Conservation (phyloP, 1,284 basidiomycete species). For the Austroboletus rostrupii region DNA sequence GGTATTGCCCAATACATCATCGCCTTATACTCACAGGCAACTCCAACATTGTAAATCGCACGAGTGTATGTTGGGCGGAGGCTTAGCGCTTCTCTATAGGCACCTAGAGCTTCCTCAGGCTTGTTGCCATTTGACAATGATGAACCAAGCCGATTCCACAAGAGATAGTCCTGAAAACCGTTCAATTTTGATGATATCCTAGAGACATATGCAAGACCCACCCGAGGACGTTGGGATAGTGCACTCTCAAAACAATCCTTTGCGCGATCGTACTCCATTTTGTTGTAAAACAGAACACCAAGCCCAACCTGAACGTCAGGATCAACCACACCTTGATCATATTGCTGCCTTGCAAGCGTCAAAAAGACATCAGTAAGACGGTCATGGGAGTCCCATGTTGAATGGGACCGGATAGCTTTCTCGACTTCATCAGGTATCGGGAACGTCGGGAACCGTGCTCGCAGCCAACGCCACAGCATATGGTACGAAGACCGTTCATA, state of each 20-base stretch:
- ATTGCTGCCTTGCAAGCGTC: conserved; percentile 78
- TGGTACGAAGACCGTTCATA: conserved; percentile 86
- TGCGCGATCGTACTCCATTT: conserved; percentile 73
- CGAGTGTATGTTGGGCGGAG: conserved; percentile 94
- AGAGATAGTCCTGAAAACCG: conserved; percentile 71
- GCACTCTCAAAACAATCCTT: conserved; percentile 92
- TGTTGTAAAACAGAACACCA: conserved; percentile 91
- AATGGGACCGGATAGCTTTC: conserved; percentile 52
- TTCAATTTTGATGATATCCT: background rate
- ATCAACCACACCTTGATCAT: conserved; percentile 70
- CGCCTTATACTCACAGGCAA: conserved; percentile 68
- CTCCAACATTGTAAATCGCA: conserved; percentile 96
- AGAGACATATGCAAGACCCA: conserved; percentile 23
- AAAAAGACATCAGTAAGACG: conserved; percentile 84
- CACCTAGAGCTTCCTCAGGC: conserved; percentile 93
- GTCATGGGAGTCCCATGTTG: conserved; percentile 84
- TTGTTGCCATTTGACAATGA: conserved; percentile 93
- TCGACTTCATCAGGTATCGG: conserved; percentile 56
- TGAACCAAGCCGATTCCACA: conserved; percentile 97
- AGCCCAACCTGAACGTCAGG: conserved; percentile 93
- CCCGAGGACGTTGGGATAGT: conserved; percentile 70
- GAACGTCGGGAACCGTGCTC: conserved; percentile 69
- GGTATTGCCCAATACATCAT: background rate
- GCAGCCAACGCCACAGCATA: conserved; percentile 86
- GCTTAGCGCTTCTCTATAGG: conserved; percentile 91